Evolutionary conservation across 805 yeast genomes (phyloP).

Genomic region (Yarrowia divulgata): DNA sequence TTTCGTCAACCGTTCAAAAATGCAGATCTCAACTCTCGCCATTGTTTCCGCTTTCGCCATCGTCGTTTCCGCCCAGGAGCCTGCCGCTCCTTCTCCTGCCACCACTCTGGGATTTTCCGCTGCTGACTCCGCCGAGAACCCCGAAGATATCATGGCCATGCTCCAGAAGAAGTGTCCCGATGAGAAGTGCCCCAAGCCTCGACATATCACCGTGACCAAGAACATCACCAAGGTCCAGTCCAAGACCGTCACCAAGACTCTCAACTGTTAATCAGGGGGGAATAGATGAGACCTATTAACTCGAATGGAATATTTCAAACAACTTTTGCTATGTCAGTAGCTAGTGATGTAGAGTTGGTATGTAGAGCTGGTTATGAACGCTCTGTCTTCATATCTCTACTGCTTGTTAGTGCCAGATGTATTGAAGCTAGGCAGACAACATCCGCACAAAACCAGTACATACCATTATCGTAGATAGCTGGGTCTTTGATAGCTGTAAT

Average conservation of each 20-base stretch:
- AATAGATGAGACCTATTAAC: too few species aligned
- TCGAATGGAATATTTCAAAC: too few species aligned
- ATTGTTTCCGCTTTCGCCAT: not conserved
- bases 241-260: constrained; percentile 14
- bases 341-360: too few species aligned
- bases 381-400: too few species aligned
- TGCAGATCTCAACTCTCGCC: constrained; percentile 6
- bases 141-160: not conserved
- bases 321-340: too few species aligned
- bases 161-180: constrained; percentile 15
- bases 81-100: constrained; percentile 11
- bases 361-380: too few species aligned
- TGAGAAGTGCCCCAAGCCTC: constrained; percentile 15
- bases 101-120: not conserved
- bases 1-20: not conserved
- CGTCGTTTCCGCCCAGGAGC: not conserved
- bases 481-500: too few species aligned
- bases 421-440: too few species aligned
- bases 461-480: too few species aligned
- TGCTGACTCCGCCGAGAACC: not conserved
- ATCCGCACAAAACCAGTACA: too few species aligned
- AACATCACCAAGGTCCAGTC: constrained; percentile 16
- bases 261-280: not conserved
- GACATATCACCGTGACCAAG: constrained; percentile 19
- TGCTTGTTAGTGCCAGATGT: too few species aligned